Evolutionary conservation across 2,329 filamentous ascomycete species (phyloP).

Genomic region (Lachnellula cervina): DNA sequence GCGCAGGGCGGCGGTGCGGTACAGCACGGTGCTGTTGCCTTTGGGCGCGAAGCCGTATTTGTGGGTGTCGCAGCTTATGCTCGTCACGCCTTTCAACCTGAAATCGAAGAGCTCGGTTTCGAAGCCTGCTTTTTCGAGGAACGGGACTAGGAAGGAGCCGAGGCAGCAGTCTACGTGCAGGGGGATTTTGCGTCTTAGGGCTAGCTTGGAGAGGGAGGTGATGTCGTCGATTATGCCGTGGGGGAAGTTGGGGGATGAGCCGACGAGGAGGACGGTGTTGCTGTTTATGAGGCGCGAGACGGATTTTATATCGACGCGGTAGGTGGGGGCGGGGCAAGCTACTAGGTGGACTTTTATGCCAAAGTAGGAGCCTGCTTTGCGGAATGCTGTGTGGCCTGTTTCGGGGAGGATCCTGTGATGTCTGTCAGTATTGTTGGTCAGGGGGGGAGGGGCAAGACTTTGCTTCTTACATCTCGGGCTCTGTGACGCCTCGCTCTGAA

Average conservation of each 20-base stretch:
- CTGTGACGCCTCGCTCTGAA: constrained; percentile 76
- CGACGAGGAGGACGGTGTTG: constrained; percentile 90
- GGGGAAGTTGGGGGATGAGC: constrained; percentile 94
- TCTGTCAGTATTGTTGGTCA: constrained; percentile 14
- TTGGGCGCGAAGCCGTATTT: constrained; percentile 99
- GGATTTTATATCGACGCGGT: constrained; percentile 75
- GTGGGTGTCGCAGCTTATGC: constrained; percentile 95
- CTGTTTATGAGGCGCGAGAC: constrained; percentile 85
- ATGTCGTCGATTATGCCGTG: constrained; percentile 99
- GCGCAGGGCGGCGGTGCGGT: constrained; percentile 73
- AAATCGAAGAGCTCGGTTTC: constrained; percentile 89
- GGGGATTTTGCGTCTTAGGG: constrained; percentile 71
- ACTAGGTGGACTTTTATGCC: constrained; percentile 92
- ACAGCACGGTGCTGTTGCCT: constrained; percentile 89
- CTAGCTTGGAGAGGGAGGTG: constrained; percentile 74
- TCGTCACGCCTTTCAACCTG: constrained; percentile 86
- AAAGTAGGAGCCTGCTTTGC: constrained; percentile 93
- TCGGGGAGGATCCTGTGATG: constrained; percentile 75
- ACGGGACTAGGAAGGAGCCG: constrained; percentile 89
- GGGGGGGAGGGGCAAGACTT: constrained; percentile 3
- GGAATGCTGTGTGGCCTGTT: constrained; percentile 93
- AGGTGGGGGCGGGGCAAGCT: constrained; percentile 74
- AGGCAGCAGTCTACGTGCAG: constrained; percentile 98
- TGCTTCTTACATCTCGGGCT: constrained; percentile 76
- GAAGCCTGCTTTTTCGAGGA: constrained; percentile 90